Base-by-base conservation (phyloP, 164 flowering plant species). In the Stephania japonica region DNA sequence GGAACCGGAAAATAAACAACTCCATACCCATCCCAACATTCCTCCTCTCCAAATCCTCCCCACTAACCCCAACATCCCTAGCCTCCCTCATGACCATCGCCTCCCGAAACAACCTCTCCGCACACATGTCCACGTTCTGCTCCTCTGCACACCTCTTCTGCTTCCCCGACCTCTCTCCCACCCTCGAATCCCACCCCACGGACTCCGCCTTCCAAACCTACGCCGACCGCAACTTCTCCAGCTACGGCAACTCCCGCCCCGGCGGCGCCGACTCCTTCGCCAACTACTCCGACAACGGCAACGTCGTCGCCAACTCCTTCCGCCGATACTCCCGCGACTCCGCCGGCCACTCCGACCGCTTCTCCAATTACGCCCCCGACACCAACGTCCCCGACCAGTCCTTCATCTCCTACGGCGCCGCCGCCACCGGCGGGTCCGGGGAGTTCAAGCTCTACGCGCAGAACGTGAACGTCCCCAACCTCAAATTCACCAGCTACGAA, bases 101-200 rank as follows among this genome's bases (percentile, higher is more conserved):
- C 50, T 78, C 83, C 24, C 78, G 75, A 24, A 82, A 85, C 67
- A 49, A 84, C 3, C 87, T 91, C 25, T 79, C 92, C 26, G 9
- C 83, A 7, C 81, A 79, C 53, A 86, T 94, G 18, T 82, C 81
- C 0, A 67, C 84, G 27, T 91, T 94, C 81, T 94, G 99, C 79
- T 43, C 86, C 16, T 72, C 88, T 10, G 97, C 99, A 0, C 79
- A 85, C 41, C 83, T 94, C 21, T 84, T 94, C 79, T 94, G 99
- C 74, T 87, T 90, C 82, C 84, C 94, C 19, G 93, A 92, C 74
- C 71, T 80, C 4, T 26, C 86, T 0, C 78, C 83, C 41, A 85
- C 84, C 50, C 73, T 86, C 26, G 88, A 83, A 38, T 89, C 88
- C 69, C 89, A 86, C 80, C 43, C 27, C 49, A 19, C 19, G 1